Percentiles rank a stretch among this genome's conserved stretches.
These are phyloP conservation scores for Sclerotinia subarctica DNA, from an alignment of 2,329 filamentous ascomycete species.

Conservation along the genomic window DNA sequence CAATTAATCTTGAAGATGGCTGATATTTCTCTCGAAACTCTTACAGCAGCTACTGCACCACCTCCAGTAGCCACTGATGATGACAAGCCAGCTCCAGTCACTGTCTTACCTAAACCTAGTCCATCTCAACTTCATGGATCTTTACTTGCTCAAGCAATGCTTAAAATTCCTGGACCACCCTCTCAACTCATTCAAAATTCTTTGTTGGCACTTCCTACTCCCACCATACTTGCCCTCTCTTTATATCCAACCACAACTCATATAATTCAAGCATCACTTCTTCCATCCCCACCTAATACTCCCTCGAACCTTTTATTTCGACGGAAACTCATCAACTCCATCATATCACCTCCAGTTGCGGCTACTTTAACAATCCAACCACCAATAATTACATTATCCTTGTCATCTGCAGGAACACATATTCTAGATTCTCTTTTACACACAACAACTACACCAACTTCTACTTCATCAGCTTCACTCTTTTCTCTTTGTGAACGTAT, in stretches of 20 bases:
- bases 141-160: constrained; percentile 75
- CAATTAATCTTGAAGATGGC: constrained; percentile 59
- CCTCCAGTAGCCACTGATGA: constrained; percentile 32
- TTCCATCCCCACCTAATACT: constrained; percentile 47
- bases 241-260: constrained; percentile 50
- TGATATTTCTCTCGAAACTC: constrained; percentile 51
- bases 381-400: constrained; percentile 39
- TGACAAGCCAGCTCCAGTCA: constrained; percentile 32
- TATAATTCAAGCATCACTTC: constrained; percentile 62
- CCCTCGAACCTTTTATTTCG: constrained; percentile 61
- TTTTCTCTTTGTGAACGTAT: constrained; percentile 67
- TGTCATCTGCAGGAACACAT: constrained; percentile 62
- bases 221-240: constrained; percentile 61
- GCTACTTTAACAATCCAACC: constrained; percentile 11
- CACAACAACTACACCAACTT: constrained; percentile 27
- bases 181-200: constrained; percentile 70
- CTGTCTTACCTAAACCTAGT: constrained; percentile 36
- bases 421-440: constrained; percentile 64
- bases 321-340: constrained; percentile 58
- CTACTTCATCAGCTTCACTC: constrained; percentile 39
- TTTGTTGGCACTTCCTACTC: constrained; percentile 57
- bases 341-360: constrained; percentile 43
- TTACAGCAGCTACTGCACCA: constrained; percentile 38
- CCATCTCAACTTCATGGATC: constrained; percentile 72
- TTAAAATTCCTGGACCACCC: constrained; percentile 67